A percentile compares a stretch with the other conserved stretches of the same genome.
phyloP scores from a whole-genome alignment of 2,329 filamentous ascomycete species.

The Scytalidium lignicola region DNA sequence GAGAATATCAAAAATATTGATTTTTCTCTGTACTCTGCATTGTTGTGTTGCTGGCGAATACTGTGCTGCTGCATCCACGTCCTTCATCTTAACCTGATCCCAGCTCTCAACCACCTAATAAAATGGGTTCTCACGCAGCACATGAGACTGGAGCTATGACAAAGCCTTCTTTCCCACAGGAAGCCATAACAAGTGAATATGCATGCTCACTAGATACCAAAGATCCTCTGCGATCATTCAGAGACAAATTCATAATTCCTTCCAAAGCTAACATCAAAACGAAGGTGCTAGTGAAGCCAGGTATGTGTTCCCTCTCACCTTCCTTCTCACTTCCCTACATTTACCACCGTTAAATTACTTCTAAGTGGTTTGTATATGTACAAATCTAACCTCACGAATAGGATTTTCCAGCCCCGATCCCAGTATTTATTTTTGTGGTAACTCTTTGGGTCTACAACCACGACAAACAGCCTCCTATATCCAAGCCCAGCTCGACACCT shows the following conservation, averaged over 20 bases:
- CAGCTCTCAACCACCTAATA: not conserved
- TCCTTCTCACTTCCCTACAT: not conserved
- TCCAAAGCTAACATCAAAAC: constrained; percentile 66
- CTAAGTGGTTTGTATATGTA: not conserved
- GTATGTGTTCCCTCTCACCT: constrained; percentile 11
- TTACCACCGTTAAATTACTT: not conserved
- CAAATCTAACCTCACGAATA: not conserved
- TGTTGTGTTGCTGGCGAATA: too few relatives aligned
- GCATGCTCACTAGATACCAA: constrained; percentile 51
- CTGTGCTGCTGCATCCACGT: too few relatives aligned
- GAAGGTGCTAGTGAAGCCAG: constrained; percentile 44
- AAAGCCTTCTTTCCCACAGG: constrained; percentile 39
- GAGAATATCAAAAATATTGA: too few relatives aligned
- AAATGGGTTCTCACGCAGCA: constrained; percentile 23
- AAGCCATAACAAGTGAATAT: constrained; percentile 43
- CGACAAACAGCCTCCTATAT: constrained; percentile 60
- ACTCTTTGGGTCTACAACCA: constrained; percentile 83
- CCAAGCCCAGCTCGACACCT: constrained; percentile 70
- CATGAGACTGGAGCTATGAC: constrained; percentile 5
- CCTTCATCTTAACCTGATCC: too few relatives aligned
- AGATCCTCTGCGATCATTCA: constrained; percentile 55
- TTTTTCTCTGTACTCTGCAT: too few relatives aligned
- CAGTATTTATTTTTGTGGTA: constrained; percentile 80
- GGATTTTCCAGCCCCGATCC: constrained; percentile 27
- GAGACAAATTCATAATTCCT: constrained; percentile 72